Evolutionary conservation across 116 monocot species (phyloP), one percentile per base, ranked within the genome.

Genomic region (Zostera marina): DNA sequence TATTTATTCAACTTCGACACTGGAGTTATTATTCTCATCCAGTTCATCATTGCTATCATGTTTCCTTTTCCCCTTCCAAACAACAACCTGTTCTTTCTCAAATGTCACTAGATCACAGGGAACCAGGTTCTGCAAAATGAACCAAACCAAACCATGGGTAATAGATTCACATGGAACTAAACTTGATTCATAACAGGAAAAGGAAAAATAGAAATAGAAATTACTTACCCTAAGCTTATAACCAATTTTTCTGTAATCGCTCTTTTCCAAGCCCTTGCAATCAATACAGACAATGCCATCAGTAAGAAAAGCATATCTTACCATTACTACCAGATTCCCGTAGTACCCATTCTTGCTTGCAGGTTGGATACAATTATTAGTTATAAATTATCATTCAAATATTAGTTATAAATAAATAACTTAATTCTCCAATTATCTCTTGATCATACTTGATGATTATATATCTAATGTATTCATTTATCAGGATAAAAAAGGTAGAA

Each of bases 341-440:
- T 89, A 96, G 68, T 85, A 96, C 44, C 96, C 96, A 68, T 96
- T 96, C 74, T 89, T 96, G 42, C 89, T 89, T 96, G 72, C 63
- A 85, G 41, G 47, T 55, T 22, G 67, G 44, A n/a, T 11, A 54
- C n/a, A n/a, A n/a, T n/a, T n/a, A n/a, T n/a, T n/a, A n/a, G n/a
- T n/a, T n/a, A n/a, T n/a, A n/a, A n/a, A n/a, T n/a, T n/a, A n/a
- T n/a, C n/a, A n/a, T n/a, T n/a, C n/a, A n/a, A n/a, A n/a, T n/a
- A n/a, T n/a, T n/a, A n/a, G n/a, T n/a, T n/a, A n/a, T n/a, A n/a
- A n/a, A n/a, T n/a, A n/a, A n/a, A n/a, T n/a, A n/a, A n/a, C n/a
- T n/a, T n/a, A n/a, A n/a, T n/a, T n/a, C n/a, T n/a, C n/a, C n/a
- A n/a, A n/a, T n/a, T n/a, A n/a, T n/a, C n/a, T n/a, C n/a, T n/a